phyloP scores from a whole-genome alignment of 108 stramenopile species.

The Nitzschia inconspicua region DNA sequence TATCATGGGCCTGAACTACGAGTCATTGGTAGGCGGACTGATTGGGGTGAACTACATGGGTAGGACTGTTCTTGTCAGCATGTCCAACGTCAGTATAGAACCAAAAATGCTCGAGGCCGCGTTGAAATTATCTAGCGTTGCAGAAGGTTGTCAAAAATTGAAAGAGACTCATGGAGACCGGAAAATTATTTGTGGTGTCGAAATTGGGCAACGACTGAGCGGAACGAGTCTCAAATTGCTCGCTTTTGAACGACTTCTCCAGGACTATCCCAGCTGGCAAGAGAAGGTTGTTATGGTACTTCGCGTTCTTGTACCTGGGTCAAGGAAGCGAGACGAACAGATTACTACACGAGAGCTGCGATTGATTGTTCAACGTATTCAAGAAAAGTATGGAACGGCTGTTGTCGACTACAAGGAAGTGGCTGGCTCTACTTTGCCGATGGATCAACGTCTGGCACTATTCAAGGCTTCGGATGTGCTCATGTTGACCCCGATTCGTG shows the following conservation, averaged over 20 bases:
- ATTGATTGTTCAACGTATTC: conserved; percentile 75
- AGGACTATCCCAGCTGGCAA: conserved; percentile 90
- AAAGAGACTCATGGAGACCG: conserved; percentile 70
- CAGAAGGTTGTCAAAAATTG: conserved; percentile 44
- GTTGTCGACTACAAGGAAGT: conserved; percentile 93
- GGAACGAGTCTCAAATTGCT: conserved; percentile 93
- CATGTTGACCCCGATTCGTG: conserved; percentile 88
- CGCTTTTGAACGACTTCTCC: conserved; percentile 92
- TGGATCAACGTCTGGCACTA: conserved; percentile 86
- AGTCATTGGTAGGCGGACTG: conserved; percentile 87
- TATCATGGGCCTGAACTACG: conserved; percentile 93
- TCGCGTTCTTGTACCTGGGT: conserved; percentile 79
- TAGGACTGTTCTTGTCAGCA: conserved; percentile 92
- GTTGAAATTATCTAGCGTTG: conserved; percentile 61
- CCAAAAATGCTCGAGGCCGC: conserved; percentile 74
- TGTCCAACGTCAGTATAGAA: conserved; percentile 98
- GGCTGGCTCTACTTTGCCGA: conserved; percentile 60
- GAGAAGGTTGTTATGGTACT: conserved; percentile 93
- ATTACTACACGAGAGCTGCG: conserved; percentile 73
- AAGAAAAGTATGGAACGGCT: conserved; percentile 67
- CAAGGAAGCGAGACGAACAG: conserved; percentile 84
- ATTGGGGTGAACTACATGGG: conserved; percentile 92
- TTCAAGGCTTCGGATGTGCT: conserved; percentile 86
- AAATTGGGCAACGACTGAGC: conserved; percentile 89
- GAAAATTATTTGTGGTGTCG: conserved; percentile 87